A percentile compares a stretch with the other conserved stretches of the same genome.
Evolutionary conservation across 306 rosid genomes (phyloP).

Genomic region (Gleditsia sinensis): DNA sequence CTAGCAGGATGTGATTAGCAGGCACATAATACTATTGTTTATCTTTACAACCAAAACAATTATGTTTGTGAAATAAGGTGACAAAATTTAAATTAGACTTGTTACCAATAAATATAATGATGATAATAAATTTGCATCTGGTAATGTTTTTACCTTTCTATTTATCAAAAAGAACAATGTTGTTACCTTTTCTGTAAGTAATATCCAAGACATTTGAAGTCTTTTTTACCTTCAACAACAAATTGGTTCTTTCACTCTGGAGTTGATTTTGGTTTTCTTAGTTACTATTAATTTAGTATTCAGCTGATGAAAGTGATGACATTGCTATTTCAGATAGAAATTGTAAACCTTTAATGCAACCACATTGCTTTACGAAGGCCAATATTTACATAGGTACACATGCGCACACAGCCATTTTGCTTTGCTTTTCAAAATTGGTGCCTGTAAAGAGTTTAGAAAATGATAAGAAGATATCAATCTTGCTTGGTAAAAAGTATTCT

Average conservation of each 20-base stretch:
- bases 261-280: not conserved
- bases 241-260: constrained; percentile 3
- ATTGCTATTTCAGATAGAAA: constrained; percentile 4
- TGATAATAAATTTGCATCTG: not conserved
- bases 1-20: not conserved
- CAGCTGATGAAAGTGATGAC: constrained; percentile 16
- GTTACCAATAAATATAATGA: constrained; percentile 3
- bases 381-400: not conserved
- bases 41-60: not conserved
- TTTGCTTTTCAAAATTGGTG: not conserved
- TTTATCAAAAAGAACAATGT: too few species aligned
- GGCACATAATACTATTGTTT: not conserved
- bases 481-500: not conserved
- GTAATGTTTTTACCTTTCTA: too few species aligned
- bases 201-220: not conserved
- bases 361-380: not conserved
- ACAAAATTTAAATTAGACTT: constrained; percentile 4
- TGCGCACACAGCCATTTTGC: not conserved
- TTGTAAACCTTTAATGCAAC: not conserved
- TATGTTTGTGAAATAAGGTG: not conserved
- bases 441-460: not conserved
- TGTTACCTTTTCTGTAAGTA: not conserved
- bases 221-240: not conserved
- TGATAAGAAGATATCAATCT: not conserved
- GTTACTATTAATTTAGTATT: not conserved